These are phyloP conservation scores for Clarkia xantiana DNA, from an alignment of 345 rosid species.

Conservation along the genomic window DNA sequence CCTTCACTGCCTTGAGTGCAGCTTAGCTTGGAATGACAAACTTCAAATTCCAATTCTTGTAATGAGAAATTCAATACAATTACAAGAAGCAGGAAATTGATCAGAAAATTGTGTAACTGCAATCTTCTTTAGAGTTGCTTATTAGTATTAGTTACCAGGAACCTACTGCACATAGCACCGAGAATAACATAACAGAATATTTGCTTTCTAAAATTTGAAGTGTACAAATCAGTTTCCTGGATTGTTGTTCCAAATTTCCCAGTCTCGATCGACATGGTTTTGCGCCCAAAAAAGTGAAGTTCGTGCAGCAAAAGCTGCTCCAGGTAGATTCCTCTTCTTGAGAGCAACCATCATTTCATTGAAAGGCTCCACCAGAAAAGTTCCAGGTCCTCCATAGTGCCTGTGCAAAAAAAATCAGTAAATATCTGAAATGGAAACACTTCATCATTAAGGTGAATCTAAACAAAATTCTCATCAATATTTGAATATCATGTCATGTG, in stretches of 20 bases:
- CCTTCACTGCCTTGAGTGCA: too few species aligned
- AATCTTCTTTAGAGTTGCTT: too few species aligned
- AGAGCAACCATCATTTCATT: conserved; percentile 22
- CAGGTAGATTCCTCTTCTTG: conserved; percentile 26
- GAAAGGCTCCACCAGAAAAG: conserved; percentile 33
- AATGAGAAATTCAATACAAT: too few species aligned
- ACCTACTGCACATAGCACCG: too few species aligned
- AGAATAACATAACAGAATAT: too few species aligned
- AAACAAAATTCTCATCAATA: too few species aligned
- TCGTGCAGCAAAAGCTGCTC: conserved; percentile 26
- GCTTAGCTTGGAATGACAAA: too few species aligned
- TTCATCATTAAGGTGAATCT: not conserved
- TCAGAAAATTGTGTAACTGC: not conserved
- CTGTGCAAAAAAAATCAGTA: conserved; percentile 24
- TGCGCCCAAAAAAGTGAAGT: conserved; percentile 32
- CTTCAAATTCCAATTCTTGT: too few species aligned
- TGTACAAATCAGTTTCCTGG: conserved; percentile 8
- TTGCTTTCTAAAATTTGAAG: too few species aligned
- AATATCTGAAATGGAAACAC: conserved; percentile 16
- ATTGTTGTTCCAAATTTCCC: conserved; percentile 23
- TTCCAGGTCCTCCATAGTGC: conserved; percentile 35
- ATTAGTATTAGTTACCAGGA: too few species aligned
- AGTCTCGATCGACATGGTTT: conserved; percentile 23
- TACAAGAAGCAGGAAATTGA: too few species aligned
- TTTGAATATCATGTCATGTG: not conserved